phyloP scores from a whole-genome alignment of 2,329 filamentous ascomycete species.

The Capronia epimyces region DNA sequence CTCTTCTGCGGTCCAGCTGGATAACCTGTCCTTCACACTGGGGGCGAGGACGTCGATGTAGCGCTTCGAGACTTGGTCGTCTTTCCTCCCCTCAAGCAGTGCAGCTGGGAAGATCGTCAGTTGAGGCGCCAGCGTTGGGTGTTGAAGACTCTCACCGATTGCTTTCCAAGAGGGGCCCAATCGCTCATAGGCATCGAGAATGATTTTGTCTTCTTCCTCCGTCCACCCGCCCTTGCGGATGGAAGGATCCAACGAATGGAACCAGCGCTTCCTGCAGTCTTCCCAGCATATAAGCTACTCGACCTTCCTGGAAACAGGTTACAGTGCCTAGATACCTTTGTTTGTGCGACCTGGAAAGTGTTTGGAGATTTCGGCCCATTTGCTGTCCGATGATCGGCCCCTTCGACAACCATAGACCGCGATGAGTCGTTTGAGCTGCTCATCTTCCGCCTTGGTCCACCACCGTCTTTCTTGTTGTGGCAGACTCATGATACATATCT shows the following conservation, averaged over 20 bases:
- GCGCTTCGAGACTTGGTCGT: not conserved
- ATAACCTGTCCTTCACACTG: not conserved
- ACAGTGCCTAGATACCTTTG: not conserved
- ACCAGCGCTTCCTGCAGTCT: not conserved
- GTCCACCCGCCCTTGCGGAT: not conserved
- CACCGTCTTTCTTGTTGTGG: not conserved
- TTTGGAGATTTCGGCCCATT: not conserved
- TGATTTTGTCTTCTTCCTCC: not conserved
- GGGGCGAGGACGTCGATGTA: not conserved
- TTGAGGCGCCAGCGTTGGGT: too few relatives aligned
- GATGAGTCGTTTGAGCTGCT: not conserved
- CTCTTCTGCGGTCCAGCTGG: not conserved
- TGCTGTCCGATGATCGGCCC: not conserved
- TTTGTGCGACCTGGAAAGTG: not conserved
- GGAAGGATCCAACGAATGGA: not conserved
- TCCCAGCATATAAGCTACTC: not conserved
- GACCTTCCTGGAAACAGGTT: not conserved
- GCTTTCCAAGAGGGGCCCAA: not conserved
- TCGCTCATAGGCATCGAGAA: not conserved
- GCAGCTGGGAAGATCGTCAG: not conserved
- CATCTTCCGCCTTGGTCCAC: not conserved
- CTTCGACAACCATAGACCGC: not conserved
- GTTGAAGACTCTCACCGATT: not conserved
- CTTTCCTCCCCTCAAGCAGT: not conserved
- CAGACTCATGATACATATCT: not conserved